Conservation (phyloP, 148 eudicot species). For the Cornus florida region DNA sequence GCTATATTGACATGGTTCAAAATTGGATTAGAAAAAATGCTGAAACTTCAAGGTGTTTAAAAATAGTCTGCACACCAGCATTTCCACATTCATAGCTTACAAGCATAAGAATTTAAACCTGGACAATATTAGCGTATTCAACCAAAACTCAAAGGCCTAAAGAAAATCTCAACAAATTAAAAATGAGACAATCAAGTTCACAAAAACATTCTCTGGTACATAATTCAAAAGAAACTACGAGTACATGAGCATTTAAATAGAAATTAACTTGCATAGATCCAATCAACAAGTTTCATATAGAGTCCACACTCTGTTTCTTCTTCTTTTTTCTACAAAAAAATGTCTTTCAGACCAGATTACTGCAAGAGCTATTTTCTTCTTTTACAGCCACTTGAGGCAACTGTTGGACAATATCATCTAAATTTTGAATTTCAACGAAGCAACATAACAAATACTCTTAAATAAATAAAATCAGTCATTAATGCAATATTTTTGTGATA, state of each 20-base stretch:
- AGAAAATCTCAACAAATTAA: not conserved
- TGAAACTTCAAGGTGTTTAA: not conserved
- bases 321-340: not conserved
- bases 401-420: not conserved
- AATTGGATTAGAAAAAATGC: not conserved
- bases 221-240: too few species aligned
- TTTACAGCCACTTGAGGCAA: not conserved
- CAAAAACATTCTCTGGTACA: not conserved
- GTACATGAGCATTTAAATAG: not conserved
- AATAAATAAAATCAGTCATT: not conserved
- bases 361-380: not conserved
- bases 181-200: not conserved
- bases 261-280: not conserved
- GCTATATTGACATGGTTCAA: not conserved
- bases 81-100: not conserved
- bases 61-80: not conserved
- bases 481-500: not conserved
- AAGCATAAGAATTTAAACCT: not conserved
- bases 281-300: not conserved
- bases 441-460: not conserved
- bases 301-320: too few species aligned
- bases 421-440: not conserved
- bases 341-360: not conserved
- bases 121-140: not conserved
- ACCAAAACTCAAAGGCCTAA: not conserved